These are phyloP conservation scores for Phytophthora pisi DNA, from an alignment of 352 stramenopile genomes.

Conservation along the genomic window DNA sequence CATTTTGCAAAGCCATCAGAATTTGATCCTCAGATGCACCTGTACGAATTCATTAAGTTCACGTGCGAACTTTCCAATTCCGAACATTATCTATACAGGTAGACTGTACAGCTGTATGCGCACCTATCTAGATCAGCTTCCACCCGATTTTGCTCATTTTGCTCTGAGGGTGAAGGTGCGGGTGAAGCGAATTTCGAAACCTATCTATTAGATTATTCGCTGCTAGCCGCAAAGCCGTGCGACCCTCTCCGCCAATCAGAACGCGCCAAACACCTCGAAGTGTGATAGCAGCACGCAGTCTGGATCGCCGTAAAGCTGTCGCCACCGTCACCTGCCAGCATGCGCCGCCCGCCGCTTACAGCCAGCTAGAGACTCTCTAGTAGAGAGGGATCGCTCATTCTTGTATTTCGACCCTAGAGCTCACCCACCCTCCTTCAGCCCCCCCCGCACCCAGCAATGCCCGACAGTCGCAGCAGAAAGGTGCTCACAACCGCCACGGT, in stretches of 20 bases:
- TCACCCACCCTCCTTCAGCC: background rate
- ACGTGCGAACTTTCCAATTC: no score
- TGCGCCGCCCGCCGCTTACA: background rate
- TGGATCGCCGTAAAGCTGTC: background rate
- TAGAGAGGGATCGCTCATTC: background rate
- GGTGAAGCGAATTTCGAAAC: no score
- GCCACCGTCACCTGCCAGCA: background rate
- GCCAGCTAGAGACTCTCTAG: background rate
- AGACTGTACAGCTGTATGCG: no score
- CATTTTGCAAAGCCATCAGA: no score
- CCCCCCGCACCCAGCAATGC: background rate
- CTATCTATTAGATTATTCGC: no score
- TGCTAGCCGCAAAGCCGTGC: background rate
- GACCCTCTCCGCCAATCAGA: background rate
- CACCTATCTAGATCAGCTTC: no score
- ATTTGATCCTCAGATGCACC: no score
- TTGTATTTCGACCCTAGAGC: background rate
- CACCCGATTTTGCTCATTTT: no score
- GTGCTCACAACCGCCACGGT: background rate
- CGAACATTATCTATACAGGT: no score
- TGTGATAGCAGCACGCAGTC: background rate
- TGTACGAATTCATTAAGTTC: no score
- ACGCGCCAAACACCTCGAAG: background rate
- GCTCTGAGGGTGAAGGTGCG: no score
- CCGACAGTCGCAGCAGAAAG: background rate